Conservation (phyloP, 768 basidiomycete genomes). For the Pleurotus ostreatus region DNA sequence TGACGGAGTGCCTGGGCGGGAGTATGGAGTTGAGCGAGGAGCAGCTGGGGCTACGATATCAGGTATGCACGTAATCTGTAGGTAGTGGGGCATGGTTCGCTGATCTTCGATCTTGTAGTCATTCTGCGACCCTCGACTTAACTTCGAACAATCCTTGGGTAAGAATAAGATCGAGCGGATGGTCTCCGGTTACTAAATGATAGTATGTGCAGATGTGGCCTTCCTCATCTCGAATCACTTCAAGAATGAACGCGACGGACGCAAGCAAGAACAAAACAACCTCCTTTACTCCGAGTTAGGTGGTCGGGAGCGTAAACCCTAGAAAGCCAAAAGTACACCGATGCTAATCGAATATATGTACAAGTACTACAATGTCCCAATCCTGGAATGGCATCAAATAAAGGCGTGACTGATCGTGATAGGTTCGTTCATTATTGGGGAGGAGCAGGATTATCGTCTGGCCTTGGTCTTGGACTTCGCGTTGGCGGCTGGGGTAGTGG, state of each 20-base stretch:
- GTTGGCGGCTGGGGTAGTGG: not conserved
- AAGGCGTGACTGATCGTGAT: no score
- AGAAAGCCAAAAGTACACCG: no score
- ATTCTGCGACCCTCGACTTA: slow-evolving; percentile 92
- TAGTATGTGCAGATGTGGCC: slow-evolving; percentile 41
- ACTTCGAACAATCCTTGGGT: slow-evolving; percentile 95
- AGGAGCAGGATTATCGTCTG: no score
- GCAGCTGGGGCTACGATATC: slow-evolving; percentile 85
- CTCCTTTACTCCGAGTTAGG: slow-evolving; percentile 33
- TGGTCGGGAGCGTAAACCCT: slow-evolving; percentile 13
- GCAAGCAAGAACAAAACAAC: slow-evolving; percentile 20
- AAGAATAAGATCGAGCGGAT: slow-evolving; percentile 19
- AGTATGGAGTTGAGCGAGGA: slow-evolving; percentile 93
- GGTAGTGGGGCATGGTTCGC: not conserved
- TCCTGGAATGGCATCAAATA: no score
- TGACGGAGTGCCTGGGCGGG: slow-evolving; percentile 95
- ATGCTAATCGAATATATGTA: no score
- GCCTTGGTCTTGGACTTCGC: no score
- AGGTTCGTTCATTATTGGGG: no score
- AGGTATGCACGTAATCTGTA: slow-evolving; percentile 38
- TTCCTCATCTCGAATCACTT: slow-evolving; percentile 82
- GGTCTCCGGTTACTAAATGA: not conserved
- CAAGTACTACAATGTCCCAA: no score
- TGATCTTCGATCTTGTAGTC: slow-evolving; percentile 38
- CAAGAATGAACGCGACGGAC: slow-evolving; percentile 58